A percentile compares a stretch with the other conserved stretches of the same genome.
Conservation (phyloP, 164 flowering plant species). For the Amborella trichopoda region DNA sequence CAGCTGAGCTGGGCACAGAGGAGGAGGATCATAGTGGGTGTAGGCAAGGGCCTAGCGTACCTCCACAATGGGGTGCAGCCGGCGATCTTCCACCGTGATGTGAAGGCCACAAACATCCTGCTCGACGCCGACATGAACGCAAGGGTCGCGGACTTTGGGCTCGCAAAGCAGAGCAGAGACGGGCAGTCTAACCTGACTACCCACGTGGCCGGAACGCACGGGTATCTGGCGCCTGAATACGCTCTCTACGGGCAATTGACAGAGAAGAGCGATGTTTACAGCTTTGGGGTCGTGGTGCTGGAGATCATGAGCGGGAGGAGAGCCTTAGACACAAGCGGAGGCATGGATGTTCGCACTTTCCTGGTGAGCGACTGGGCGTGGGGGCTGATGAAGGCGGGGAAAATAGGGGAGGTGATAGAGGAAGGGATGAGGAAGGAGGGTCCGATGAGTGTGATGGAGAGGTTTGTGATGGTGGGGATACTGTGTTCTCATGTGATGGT, state of each 20-base stretch:
- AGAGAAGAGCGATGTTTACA: constrained; percentile 83
- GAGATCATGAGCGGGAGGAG: constrained; percentile 82
- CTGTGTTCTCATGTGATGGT: constrained; percentile 91
- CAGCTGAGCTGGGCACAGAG: constrained; percentile 69
- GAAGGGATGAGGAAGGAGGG: constrained; percentile 25
- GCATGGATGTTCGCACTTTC: constrained; percentile 20
- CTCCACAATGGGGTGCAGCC: constrained; percentile 81
- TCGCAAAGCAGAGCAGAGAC: constrained; percentile 57
- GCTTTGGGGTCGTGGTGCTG: constrained; percentile 68
- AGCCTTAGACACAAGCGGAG: constrained; percentile 48
- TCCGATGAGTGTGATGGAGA: constrained; percentile 54
- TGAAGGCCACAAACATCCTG: constrained; percentile 73
- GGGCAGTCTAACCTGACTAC: constrained; percentile 84
- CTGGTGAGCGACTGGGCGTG: constrained; percentile 87
- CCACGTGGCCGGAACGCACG: constrained; percentile 82
- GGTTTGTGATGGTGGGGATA: constrained; percentile 64
- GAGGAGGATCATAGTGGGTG: constrained; percentile 60
- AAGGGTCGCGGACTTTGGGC: constrained; percentile 76
- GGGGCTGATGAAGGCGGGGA: constrained; percentile 54
- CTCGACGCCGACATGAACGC: constrained; percentile 65
- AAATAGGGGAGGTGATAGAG: constrained; percentile 39
- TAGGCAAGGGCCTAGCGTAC: constrained; percentile 72
- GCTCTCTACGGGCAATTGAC: constrained; percentile 85
- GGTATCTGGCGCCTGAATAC: constrained; percentile 79
- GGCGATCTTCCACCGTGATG: constrained; percentile 64